A percentile compares a stretch with the other conserved stretches of the same genome.
Conservation (phyloP, 148 eudicot genomes). For the Vaccinium corymbosum region DNA sequence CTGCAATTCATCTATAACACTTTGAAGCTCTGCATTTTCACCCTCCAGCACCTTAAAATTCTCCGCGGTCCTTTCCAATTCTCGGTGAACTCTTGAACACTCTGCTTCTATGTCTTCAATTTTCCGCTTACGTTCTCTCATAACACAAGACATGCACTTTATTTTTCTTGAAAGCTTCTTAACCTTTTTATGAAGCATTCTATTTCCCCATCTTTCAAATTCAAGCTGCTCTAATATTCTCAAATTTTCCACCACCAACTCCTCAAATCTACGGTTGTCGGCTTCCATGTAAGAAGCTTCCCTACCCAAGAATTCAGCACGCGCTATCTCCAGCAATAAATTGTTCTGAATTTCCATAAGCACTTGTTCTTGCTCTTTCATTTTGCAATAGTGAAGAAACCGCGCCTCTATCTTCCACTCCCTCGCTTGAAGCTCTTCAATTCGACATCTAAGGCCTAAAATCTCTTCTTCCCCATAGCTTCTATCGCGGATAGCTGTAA, state of each 20-base stretch:
- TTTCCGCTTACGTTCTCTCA: constrained; percentile 22
- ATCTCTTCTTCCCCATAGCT: constrained; percentile 30
- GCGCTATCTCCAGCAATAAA: constrained; percentile 31
- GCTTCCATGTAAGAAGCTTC: constrained; percentile 31
- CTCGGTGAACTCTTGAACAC: constrained; percentile 21
- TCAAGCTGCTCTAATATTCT: constrained; percentile 27
- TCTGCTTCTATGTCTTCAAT: constrained; percentile 36
- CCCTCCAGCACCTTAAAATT: constrained; percentile 25
- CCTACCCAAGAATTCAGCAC: constrained; percentile 37
- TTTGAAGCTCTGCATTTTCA: constrained; percentile 31
- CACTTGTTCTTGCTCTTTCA: constrained; percentile 44
- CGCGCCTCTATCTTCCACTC: constrained; percentile 28
- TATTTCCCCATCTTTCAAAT: constrained; percentile 27
- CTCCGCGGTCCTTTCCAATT: constrained; percentile 24
- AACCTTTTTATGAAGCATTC: constrained; percentile 37
- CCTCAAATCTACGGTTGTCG: constrained; percentile 29
- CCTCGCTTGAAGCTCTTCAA: constrained; percentile 34
- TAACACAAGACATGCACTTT: constrained; percentile 22
- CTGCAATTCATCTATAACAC: constrained; percentile 26
- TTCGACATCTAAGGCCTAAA: constrained; percentile 23
- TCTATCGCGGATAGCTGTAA: neutral
- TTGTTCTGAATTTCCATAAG: constrained; percentile 34
- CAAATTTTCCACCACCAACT: constrained; percentile 26
- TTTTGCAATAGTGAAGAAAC: constrained; percentile 29
- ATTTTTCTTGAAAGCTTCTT: constrained; percentile 39